Base-by-base conservation (phyloP, 2,329 filamentous ascomycete genomes). In the Ilyonectria sp. region DNA sequence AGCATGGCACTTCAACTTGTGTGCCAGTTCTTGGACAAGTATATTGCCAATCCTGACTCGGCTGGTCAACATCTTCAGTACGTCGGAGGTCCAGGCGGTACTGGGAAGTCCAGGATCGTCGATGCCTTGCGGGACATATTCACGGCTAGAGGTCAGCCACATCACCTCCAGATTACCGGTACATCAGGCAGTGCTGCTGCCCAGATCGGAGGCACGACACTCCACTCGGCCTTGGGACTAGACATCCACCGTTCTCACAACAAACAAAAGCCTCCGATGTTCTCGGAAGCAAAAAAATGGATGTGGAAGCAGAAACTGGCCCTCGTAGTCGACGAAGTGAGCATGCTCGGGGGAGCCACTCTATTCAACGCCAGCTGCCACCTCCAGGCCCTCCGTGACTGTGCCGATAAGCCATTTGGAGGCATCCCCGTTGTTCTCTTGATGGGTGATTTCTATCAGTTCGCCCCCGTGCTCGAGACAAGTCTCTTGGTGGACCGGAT, bases 361-460 rank as follows among this genome's bases (percentile, higher is more conserved):
- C 47, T 68, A 9, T 64, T 56, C 44, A 23, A 64, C 6, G 56
- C 60, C 19, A 61, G 21, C 56, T 64, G 55, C 21, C 47, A 17
- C 26, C 55, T 67, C 13, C 60, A 63, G 33, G 47, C 60, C 15
- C 55, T 67, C 49, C 44, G 56, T 3, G 52, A 68, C 17, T 68
- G 50, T 11, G 46, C 56, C 8, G 29, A 61, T 44, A 65, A 61
- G 65, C 60, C 60, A 13, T 68, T 68, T 68, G 60, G 60, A 17
- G 33, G 56, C n/a, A 60, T 68, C 58, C 65, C 56, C 9, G 50
- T 68, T 23, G 43, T 64, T 46, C 65, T 68, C 53, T 31, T 68
- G 23, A 68, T 68, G 44, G 56, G 65, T n/a, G 65, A 68, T 46
- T 65, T 68, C 21, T 61, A 68, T 58, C 50, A 68, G 19, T 64